phyloP scores from a whole-genome alignment of 2,329 filamentous ascomycete genomes.

The Malbranchea zuffiana region DNA sequence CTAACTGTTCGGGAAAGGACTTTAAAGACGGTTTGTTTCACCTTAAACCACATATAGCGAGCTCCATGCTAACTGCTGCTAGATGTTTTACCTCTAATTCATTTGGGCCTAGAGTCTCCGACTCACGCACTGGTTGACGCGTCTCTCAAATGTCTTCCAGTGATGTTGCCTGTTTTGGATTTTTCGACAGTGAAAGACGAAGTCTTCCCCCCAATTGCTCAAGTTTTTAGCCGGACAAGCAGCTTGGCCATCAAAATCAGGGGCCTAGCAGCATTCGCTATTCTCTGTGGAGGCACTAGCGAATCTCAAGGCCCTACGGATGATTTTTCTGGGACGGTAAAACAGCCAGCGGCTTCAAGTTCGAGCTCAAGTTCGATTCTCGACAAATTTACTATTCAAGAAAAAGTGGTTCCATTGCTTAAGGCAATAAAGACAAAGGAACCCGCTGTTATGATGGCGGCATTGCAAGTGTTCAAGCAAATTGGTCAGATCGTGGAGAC shows the following conservation, averaged over 20 bases:
- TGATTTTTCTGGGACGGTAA: conserved; percentile 60
- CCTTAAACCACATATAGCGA: neutral
- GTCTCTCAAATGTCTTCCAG: conserved; percentile 64
- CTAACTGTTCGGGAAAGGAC: conserved; percentile 78
- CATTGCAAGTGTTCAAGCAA: conserved; percentile 71
- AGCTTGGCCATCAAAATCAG: conserved; percentile 91
- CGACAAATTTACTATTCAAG: conserved; percentile 97
- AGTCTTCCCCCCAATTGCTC: conserved; percentile 81
- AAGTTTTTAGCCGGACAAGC: conserved; percentile 84
- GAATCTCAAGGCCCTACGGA: conserved; percentile 43
- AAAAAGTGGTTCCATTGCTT: conserved; percentile 85
- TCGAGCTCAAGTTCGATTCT: conserved; percentile 60
- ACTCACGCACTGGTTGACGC: conserved; percentile 85
- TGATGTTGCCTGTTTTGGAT: conserved; percentile 77
- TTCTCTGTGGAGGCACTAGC: conserved; percentile 69
- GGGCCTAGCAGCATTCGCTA: conserved; percentile 78
- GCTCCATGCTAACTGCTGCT: conserved; percentile 2
- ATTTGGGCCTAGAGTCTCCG: conserved; percentile 73
- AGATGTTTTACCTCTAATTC: conserved; percentile 82
- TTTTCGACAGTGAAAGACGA: conserved; percentile 97
- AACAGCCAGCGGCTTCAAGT: conserved; percentile 36
- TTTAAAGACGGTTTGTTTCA: conserved; percentile 71
- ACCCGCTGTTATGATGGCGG: conserved; percentile 92
- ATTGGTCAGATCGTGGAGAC: conserved; percentile 72
- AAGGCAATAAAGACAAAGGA: conserved; percentile 96